phyloP scores from a whole-genome alignment of 306 rosid genomes.

The Glycine latifolia region DNA sequence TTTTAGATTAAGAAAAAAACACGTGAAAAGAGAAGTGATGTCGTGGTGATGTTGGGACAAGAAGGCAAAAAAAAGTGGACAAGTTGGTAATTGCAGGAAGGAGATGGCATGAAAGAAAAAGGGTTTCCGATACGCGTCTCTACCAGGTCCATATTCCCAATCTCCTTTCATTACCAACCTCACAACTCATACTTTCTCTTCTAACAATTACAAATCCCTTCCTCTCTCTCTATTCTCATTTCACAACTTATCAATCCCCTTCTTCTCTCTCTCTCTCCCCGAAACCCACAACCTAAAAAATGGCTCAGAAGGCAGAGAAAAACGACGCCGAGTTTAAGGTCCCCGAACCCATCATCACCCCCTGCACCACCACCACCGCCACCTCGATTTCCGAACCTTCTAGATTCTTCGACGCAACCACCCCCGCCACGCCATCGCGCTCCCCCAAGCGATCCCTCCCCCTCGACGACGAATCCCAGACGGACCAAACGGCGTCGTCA shows the following conservation, averaged over 20 bases:
- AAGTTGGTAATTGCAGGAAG: constrained; percentile 52
- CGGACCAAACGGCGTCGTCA: constrained; percentile 23
- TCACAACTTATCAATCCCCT: not conserved
- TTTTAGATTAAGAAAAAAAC: no score
- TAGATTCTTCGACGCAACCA: constrained; percentile 51
- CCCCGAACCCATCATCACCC: constrained; percentile 68
- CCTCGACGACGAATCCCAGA: not conserved
- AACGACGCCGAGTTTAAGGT: constrained; percentile 92
- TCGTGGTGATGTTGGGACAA: no score
- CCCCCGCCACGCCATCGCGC: constrained; percentile 53
- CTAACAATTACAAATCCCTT: constrained; percentile 49
- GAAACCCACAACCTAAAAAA: not conserved
- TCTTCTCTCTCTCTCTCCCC: constrained; percentile 22
- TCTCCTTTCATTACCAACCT: constrained; percentile 83
- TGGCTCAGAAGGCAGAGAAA: constrained; percentile 83
- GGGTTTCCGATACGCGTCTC: constrained; percentile 82
- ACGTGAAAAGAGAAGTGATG: no score
- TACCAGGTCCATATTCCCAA: constrained; percentile 71
- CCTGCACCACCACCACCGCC: constrained; percentile 47
- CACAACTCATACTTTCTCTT: constrained; percentile 45
- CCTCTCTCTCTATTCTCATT: not conserved
- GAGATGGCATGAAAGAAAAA: constrained; percentile 15
- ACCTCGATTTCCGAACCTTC: constrained; percentile 49
- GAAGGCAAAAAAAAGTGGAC: constrained; percentile 33
- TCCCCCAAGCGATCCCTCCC: constrained; percentile 56